Base-by-base conservation (phyloP, 2,329 filamentous ascomycete species). In the Talaromyces atroroseus region DNA sequence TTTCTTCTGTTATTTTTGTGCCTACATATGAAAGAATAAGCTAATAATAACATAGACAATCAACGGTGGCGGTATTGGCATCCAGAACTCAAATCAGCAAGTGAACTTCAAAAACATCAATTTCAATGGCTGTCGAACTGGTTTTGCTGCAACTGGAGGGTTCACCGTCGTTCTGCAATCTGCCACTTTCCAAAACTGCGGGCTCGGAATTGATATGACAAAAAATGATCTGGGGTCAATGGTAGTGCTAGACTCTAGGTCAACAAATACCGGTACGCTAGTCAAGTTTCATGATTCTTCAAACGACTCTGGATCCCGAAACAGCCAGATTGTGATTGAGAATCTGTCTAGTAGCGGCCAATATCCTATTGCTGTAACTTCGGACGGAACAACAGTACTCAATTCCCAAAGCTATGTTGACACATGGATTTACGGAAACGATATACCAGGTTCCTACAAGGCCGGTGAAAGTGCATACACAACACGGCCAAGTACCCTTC, bases 121-220 rank as follows among this genome's bases (percentile, higher is more conserved):
- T 63, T 87, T 85, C 71, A 81, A 75, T 57, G 85, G 85, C 62
- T 87, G 84, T 64, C 80, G 78, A 2, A 77, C 76, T 1, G 67
- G 72, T 0, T 75, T 86, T 32, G 73, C 74, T 1, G 75, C 80
- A 47, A 77, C 65, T 1, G 67, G 64, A 10, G 65, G 65, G 3
- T 61, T 64, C 23, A 65, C 66, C 11, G 60, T 66, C 6, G 61
- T 68, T 45, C 32, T 68, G 10, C 66, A 42, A 60, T 60, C 8
- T 62, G 64, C 34, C 38, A 59, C 5, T 46, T 64, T 24, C 65
- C 46, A 56, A 2, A 57, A 60, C 2, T 61, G 66, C 14, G 58
- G 65, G 0, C 24, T 59, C 2, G 57, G 57, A 6, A 47, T 59
- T 16, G 53, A 59, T 45, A 56, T 59, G 42, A 59, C 57, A 36